Conservation (phyloP, 2,329 filamentous ascomycete species). For the Penicillium italicum region DNA sequence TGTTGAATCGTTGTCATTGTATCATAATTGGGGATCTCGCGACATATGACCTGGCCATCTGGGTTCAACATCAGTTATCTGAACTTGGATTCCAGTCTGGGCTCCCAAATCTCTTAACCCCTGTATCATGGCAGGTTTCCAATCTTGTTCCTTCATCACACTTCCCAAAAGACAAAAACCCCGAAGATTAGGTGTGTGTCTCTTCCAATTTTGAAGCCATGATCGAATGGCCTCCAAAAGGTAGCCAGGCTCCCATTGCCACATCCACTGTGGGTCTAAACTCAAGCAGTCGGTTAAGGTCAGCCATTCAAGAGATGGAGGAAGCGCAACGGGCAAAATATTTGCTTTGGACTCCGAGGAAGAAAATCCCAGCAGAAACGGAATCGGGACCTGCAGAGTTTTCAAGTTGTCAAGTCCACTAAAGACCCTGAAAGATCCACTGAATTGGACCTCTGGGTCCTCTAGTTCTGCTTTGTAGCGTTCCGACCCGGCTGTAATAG, state of each 20-base stretch:
- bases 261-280: background rate
- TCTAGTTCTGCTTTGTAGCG: too few relatives aligned
- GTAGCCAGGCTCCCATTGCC: background rate
- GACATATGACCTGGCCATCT: background rate
- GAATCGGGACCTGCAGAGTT: too few relatives aligned
- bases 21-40: background rate
- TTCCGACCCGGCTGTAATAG: too few relatives aligned
- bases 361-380: too few relatives aligned
- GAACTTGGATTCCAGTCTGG: background rate
- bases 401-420: too few relatives aligned
- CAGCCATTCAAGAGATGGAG: background rate
- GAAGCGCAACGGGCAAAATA: background rate
- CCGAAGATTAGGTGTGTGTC: background rate
- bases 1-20: background rate
- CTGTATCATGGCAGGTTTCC: background rate
- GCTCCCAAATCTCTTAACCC: background rate
- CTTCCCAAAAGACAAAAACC: background rate
- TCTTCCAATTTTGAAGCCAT: slow-evolving; percentile 1
- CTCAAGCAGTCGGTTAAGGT: background rate
- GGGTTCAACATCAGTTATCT: background rate
- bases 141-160: background rate
- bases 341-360: background rate
- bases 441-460: too few relatives aligned
- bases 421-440: too few relatives aligned
- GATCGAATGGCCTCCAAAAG: background rate